Evolutionary conservation across 2,329 filamentous ascomycete genomes (phyloP), one percentile per base, ranked within the genome.

Genomic region (Helicocarpus griseus): DNA sequence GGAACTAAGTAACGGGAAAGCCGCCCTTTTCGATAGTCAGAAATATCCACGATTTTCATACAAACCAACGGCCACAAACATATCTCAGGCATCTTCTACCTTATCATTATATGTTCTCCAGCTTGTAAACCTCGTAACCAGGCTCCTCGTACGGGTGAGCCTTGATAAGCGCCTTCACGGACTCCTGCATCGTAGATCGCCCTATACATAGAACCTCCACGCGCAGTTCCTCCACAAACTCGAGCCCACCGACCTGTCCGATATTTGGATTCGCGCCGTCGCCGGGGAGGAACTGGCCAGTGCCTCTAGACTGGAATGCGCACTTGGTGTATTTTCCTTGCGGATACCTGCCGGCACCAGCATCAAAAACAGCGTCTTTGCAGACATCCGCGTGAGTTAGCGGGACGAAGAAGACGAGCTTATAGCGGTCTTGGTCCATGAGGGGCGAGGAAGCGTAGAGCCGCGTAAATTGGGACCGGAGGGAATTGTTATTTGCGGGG

Each of bases 101-200:
- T 59, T 54, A 70, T 26, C 47, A 26, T 59, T 54, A 70, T 28
- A 72, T 61, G 58, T 70, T 60, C 57, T 74, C 72, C 60, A 72
- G 62, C 54, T 65, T 70, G 55, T 69, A 69, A 21, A 73, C 71
- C 54, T 71, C 70, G 60, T 72, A 72, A 11, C 65, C 68, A 22
- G 70, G 67, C 55, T 72, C 68, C 50, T 74, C 72, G 56, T 73
- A 74, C 4, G 72, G 72, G 65, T 74, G 72, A n/a, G 67, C 66
- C 53, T 63, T 62, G 22, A 69, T 54, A 58, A 74, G 57, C 35
- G 63, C 69, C 54, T 67, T 57, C 14, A 74, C 72, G 2, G 71
- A 70, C 35, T 63, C 56, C 28, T 63, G 47, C 65, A 70, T 68
- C 8, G 67, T 58, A 43, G 62, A 57, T 47, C 62, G 63, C 3